Evolutionary conservation across 768 basidiomycete genomes (phyloP).

Genomic region (Suillus tomentosus): DNA sequence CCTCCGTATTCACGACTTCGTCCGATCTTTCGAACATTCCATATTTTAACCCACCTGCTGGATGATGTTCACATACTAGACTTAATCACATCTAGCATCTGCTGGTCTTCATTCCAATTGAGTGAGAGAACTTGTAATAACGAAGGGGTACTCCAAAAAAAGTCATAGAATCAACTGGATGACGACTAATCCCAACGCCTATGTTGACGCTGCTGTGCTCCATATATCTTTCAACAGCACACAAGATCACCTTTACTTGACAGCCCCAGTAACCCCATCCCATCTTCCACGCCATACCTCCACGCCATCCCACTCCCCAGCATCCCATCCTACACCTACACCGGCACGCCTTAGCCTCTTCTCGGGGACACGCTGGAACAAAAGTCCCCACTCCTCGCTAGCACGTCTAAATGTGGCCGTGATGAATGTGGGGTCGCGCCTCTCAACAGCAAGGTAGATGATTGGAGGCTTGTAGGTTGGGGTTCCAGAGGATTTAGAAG

Average conservation of each 20-base stretch:
- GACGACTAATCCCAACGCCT: neutral
- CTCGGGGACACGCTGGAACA: slow-evolving; percentile 56
- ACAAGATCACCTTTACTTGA: neutral
- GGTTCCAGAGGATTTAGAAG: neutral
- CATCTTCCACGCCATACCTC: slow-evolving; percentile 65
- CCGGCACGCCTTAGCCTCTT: slow-evolving; percentile 63
- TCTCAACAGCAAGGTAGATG: slow-evolving; percentile 63
- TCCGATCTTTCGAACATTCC: slow-evolving; percentile 3
- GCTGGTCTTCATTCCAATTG: neutral
- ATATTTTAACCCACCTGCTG: neutral
- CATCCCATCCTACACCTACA: slow-evolving; percentile 58
- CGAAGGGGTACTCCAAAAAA: slow-evolving; percentile 2
- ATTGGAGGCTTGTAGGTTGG: slow-evolving; percentile 12
- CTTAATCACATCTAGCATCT: slow-evolving; percentile 6
- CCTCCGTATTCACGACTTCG: neutral
- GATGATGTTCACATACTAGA: slow-evolving; percentile 2
- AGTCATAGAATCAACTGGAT: too few relatives aligned
- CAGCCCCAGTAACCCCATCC: slow-evolving; percentile 3
- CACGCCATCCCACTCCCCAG: slow-evolving; percentile 76
- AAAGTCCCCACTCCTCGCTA: slow-evolving; percentile 54
- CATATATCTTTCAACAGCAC: neutral
- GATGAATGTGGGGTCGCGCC: slow-evolving; percentile 70
- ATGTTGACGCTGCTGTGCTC: neutral
- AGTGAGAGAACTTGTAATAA: neutral
- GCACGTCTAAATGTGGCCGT: slow-evolving; percentile 61